Percentiles rank a stretch among this genome's conserved stretches.
These are phyloP conservation scores for Phaeosphaeriaceae sp. DNA, from an alignment of 2,329 filamentous ascomycete genomes.

Conservation along the genomic window DNA sequence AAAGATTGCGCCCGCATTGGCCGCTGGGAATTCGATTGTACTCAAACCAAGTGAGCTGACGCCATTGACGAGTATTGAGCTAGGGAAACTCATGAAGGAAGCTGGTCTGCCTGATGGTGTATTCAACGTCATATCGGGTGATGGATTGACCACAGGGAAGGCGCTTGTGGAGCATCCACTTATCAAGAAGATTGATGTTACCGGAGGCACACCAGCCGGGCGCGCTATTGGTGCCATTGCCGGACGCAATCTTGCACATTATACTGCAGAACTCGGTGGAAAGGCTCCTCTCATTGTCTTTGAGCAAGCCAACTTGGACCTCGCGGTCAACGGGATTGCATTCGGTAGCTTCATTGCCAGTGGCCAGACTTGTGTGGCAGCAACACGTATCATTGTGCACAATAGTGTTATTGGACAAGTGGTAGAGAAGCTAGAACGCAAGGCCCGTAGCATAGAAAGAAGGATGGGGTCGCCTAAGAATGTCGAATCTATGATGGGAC, in stretches of 20 bases:
- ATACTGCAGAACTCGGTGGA: slow-evolving; percentile 47
- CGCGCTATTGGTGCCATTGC: slow-evolving; percentile 46
- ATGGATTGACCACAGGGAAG: slow-evolving; percentile 44
- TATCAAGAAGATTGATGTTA: slow-evolving; percentile 49
- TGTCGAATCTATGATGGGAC: slow-evolving; percentile 66
- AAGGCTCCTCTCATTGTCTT: slow-evolving; percentile 49
- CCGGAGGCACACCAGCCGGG: slow-evolving; percentile 47
- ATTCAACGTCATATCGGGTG: slow-evolving; percentile 43
- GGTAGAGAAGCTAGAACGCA: slow-evolving; percentile 49
- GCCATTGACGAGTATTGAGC: slow-evolving; percentile 44
- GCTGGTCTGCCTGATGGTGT: slow-evolving; percentile 48
- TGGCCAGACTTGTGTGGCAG: slow-evolving; percentile 64
- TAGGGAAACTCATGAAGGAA: slow-evolving; percentile 46
- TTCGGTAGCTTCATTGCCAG: slow-evolving; percentile 58
- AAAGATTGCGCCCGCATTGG: slow-evolving; percentile 48
- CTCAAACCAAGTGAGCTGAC: slow-evolving; percentile 49
- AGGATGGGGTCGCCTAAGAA: slow-evolving; percentile 66
- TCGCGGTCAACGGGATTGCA: slow-evolving; percentile 47
- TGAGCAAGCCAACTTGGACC: slow-evolving; percentile 44
- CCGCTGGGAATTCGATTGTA: slow-evolving; percentile 45
- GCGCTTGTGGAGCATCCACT: slow-evolving; percentile 44
- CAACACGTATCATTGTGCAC: slow-evolving; percentile 61
- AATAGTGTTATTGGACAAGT: slow-evolving; percentile 50
- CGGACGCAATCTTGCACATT: slow-evolving; percentile 43
- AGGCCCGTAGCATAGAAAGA: slow-evolving; percentile 58